These are phyloP conservation scores for Termitomyces sp. DNA, from an alignment of 768 basidiomycete genomes.

Conservation along the genomic window DNA sequence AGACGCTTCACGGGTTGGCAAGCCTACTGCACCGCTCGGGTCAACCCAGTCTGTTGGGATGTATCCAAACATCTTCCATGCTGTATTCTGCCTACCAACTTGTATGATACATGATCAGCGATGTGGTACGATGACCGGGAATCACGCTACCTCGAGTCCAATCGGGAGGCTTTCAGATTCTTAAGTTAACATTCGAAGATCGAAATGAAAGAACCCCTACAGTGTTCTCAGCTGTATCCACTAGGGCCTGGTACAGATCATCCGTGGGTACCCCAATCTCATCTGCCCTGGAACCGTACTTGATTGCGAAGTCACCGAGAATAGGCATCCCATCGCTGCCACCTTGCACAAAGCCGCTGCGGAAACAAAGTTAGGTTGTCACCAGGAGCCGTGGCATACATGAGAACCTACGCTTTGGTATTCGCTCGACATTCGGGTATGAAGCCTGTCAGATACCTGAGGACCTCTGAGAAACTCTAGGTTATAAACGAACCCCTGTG, in stretches of 20 bases:
- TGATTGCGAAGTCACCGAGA: slow-evolving; percentile 48
- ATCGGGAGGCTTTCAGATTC: slow-evolving; percentile 37
- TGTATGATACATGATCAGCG: not conserved
- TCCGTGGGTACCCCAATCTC: slow-evolving; percentile 41
- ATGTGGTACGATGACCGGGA: not conserved
- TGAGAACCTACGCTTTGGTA: slow-evolving; percentile 38
- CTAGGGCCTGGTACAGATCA: slow-evolving; percentile 47
- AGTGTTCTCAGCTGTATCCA: slow-evolving; percentile 51
- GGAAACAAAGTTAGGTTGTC: not conserved
- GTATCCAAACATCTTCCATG: slow-evolving; percentile 47
- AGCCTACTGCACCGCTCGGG: slow-evolving; percentile 43
- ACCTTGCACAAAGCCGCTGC: slow-evolving; percentile 47
- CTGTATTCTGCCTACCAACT: slow-evolving; percentile 51
- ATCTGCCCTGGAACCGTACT: slow-evolving; percentile 34
- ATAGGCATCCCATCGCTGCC: slow-evolving; percentile 51
- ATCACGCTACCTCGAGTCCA: slow-evolving; percentile 38
- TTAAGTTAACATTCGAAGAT: not conserved
- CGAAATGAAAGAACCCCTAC: slow-evolving; percentile 22
- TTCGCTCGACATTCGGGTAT: slow-evolving; percentile 51
- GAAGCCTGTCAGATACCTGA: slow-evolving; percentile 27
- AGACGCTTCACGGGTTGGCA: slow-evolving; percentile 49
- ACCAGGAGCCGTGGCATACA: not conserved
- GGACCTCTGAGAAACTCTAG: not conserved
- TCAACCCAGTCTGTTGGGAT: slow-evolving; percentile 49
- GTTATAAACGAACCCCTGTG: slow-evolving; percentile 33